These are phyloP conservation scores for Petrea volubilis DNA, from an alignment of 257 asterid genomes.

Conservation along the genomic window DNA sequence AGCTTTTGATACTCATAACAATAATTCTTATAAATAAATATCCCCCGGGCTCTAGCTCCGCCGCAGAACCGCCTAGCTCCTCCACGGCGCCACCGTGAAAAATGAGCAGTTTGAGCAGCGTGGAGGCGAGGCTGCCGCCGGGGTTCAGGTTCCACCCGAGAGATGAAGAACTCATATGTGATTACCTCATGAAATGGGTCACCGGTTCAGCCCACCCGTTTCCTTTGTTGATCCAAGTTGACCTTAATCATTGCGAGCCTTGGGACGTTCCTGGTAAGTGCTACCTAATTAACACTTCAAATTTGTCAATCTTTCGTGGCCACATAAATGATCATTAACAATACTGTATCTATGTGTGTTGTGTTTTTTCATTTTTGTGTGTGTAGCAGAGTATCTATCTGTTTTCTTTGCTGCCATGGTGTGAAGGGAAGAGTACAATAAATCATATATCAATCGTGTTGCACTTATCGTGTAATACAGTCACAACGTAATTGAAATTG, in stretches of 20 bases:
- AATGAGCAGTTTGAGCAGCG: constrained; percentile 69
- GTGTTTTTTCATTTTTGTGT: no score
- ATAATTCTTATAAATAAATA: background rate
- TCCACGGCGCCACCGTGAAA: constrained; percentile 16
- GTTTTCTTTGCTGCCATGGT: no score
- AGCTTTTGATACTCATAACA: background rate
- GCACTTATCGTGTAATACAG: no score
- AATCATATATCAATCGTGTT: no score
- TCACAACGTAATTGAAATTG: no score
- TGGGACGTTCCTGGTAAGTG: constrained; percentile 92
- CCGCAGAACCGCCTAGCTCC: background rate
- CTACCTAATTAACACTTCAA: no score
- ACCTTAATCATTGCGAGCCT: constrained; percentile 88
- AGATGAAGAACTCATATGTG: constrained; percentile 84
- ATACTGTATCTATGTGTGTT: no score
- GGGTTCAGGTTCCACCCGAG: constrained; percentile 88
- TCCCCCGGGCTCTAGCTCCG: background rate
- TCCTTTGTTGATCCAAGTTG: constrained; percentile 70
- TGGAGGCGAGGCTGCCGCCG: constrained; percentile 87
- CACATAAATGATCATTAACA: no score
- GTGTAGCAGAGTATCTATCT: no score
- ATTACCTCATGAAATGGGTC: constrained; percentile 71
- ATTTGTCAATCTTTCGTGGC: no score
- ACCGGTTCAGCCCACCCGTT: constrained; percentile 31
- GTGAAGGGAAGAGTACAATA: no score